Base-by-base conservation (phyloP, 106 monocot species). In the Dactylorhiza incarnata region DNA sequence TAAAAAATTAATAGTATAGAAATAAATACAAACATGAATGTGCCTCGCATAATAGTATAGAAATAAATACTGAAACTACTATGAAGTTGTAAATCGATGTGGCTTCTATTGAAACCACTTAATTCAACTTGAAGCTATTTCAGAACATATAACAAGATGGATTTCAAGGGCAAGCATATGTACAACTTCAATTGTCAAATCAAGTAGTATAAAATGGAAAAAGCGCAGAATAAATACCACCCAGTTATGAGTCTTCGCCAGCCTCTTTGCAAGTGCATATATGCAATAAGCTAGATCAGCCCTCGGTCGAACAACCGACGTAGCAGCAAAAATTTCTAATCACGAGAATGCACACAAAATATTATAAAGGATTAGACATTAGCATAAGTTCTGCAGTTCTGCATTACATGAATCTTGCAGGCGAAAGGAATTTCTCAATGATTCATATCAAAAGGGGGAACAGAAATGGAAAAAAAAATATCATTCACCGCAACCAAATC, bases 241-340 rank as follows among this genome's bases (percentile, higher is more conserved):
- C 94, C 94, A 94, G 51, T 88, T 94, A 7, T 72, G 80, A 12
- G 94, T 94, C 84, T 94, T 94, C 20, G 84, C 81, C 45, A 94
- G 68, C 74, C 94, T 90, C 73, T 87, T 86, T 5, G 83, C 43
- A n/a, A 94, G 86, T 4, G 86, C 88, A 73, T 85, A 84, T 47
- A 94, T 88, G 79, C 94, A 94, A 73, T 94, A 94, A 55, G 88
- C 84, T 51, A 90, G 78, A 78, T 94, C 94, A 4, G 85, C 90
- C 44, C 90, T 78, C 25, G 94, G 90, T 6, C 88, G 84, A 45
- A 69, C 65, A 2, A 77, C 79, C 6, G 90, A 84, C 24, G 88
- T 94, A 6, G 94, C 94, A 14, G 75, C 61, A 76, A 94, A 90
- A 68, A 94, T 88, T 81, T 85, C 94, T 94, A 70, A 5, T 75